Base-by-base conservation (phyloP, 345 rosid genomes). In the Brassica rapa region DNA sequence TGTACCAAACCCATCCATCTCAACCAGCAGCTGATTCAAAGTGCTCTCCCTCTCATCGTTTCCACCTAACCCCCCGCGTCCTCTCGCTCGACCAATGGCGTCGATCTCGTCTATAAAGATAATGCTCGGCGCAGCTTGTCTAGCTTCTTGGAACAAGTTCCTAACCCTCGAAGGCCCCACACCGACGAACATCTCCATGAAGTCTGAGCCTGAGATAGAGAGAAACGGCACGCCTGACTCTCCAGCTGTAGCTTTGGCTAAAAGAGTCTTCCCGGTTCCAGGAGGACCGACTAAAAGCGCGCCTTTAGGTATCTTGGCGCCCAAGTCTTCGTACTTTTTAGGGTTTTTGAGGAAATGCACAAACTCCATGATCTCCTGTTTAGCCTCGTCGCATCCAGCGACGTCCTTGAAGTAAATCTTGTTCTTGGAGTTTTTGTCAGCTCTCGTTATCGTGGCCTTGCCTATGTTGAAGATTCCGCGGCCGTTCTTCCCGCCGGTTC, bases 111-210 rank as follows among this genome's bases (percentile, higher is more conserved):
- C 98, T 9, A 95, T 95, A 82, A 93, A 95, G 65, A 93, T 78
- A 76, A 95, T 95, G 75, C 98, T 91, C 12, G 99, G 97, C 19
- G 98, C 91, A 81, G 90, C 81, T 53, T 88, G 89, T 79, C 99
- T 90, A 49, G 99, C 98, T 74, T 93, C 97, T 76, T 91, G 96
- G 84, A 95, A 95, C 87, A 95, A 88, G 78, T 86, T 86, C 79
- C 99, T 89, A 46, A 95, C 99, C 82, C 98, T 91, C 6, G 99
- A 93, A 10, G 98, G 98, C 65, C 99, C 99, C 81, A 95, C 97
- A 57, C 98, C 99, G 66, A 95, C 99, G 83, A 93, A 95, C 97
- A 95, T 90, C 87, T 95, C 99, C 93, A 91, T 88, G 83, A 95
- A 95, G 85, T 95, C 98, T 5, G 99, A 95, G 68, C 98, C 99